These are phyloP conservation scores for Candida xyloterini DNA, from an alignment of 805 yeast species.

Conservation along the genomic window DNA sequence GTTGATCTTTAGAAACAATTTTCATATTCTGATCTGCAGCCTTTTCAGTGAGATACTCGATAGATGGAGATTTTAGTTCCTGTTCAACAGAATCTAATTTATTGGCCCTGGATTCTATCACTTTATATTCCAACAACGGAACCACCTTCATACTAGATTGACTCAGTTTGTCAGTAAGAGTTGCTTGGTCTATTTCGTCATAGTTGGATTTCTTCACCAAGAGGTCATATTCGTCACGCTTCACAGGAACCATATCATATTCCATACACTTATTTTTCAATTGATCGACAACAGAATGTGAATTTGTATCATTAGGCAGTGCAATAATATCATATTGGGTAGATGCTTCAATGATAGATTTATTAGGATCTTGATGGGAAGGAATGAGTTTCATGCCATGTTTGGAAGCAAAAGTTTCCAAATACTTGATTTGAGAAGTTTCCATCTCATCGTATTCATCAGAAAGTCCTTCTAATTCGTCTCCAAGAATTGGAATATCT, in stretches of 20 bases:
- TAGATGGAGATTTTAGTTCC: slow-evolving; percentile 28
- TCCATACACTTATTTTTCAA: slow-evolving; percentile 10
- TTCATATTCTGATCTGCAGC: slow-evolving; percentile 28
- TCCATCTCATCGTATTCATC: slow-evolving; percentile 12
- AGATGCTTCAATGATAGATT: slow-evolving; percentile 25
- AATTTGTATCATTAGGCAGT: slow-evolving; percentile 25
- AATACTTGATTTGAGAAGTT: slow-evolving; percentile 17
- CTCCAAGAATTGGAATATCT: slow-evolving; percentile 16
- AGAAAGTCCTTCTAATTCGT: slow-evolving; percentile 19
- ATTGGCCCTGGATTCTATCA: slow-evolving; percentile 7
- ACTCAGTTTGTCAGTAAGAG: slow-evolving; percentile 18
- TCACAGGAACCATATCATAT: slow-evolving; percentile 20
- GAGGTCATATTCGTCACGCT: slow-evolving; percentile 20
- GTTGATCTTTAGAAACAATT: slow-evolving; percentile 11
- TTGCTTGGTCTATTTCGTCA: slow-evolving; percentile 19
- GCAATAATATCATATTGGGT: slow-evolving; percentile 27
- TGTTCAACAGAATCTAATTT: slow-evolving; percentile 6
- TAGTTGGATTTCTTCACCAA: slow-evolving; percentile 22
- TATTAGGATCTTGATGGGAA: slow-evolving; percentile 9
- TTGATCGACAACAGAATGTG: slow-evolving; percentile 11
- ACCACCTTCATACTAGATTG: slow-evolving; percentile 18
- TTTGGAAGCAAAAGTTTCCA: slow-evolving; percentile 30
- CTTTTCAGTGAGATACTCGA: slow-evolving; percentile 27
- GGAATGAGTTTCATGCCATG: slow-evolving; percentile 22
- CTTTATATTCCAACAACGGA: slow-evolving; percentile 10